These are phyloP conservation scores for Elsinoe batatas DNA, from an alignment of 2,329 filamentous ascomycete genomes.

Conservation along the genomic window DNA sequence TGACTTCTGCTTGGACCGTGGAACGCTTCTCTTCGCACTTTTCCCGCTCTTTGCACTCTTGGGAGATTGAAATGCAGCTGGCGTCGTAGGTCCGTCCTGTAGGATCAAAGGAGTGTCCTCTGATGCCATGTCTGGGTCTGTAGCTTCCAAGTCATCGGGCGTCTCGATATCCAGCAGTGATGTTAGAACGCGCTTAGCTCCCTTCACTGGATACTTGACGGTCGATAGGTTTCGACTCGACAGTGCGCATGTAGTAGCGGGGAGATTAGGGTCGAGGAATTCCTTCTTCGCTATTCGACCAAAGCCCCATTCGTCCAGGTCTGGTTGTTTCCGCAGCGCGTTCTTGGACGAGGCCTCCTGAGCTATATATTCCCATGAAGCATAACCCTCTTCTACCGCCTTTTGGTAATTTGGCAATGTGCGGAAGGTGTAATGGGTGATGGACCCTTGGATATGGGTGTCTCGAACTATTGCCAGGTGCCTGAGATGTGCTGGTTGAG, in stretches of 20 bases:
- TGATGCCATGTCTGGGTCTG: too few relatives aligned
- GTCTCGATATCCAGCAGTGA: not conserved
- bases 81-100: too few relatives aligned
- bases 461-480: constrained; percentile 49
- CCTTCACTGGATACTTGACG: too few relatives aligned
- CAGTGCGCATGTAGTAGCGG: not conserved
- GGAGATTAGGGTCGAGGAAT: not conserved
- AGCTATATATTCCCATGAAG: constrained; percentile 42
- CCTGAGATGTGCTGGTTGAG: constrained; percentile 48
- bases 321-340: constrained; percentile 19
- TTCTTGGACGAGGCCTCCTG: constrained; percentile 17
- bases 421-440: constrained; percentile 46
- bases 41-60: too few relatives aligned
- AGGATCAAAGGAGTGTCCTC: too few relatives aligned
- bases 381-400: constrained; percentile 41
- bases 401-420: constrained; percentile 43
- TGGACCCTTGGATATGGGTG: constrained; percentile 37
- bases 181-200: too few relatives aligned
- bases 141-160: too few relatives aligned
- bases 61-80: too few relatives aligned
- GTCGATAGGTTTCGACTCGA: not conserved
- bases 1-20: too few relatives aligned
- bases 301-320: constrained; percentile 41
- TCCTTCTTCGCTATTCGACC: constrained; percentile 14
- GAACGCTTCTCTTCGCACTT: too few relatives aligned